Base-by-base conservation (phyloP, 75 land plant genomes). In the Cryptomeria japonica region DNA sequence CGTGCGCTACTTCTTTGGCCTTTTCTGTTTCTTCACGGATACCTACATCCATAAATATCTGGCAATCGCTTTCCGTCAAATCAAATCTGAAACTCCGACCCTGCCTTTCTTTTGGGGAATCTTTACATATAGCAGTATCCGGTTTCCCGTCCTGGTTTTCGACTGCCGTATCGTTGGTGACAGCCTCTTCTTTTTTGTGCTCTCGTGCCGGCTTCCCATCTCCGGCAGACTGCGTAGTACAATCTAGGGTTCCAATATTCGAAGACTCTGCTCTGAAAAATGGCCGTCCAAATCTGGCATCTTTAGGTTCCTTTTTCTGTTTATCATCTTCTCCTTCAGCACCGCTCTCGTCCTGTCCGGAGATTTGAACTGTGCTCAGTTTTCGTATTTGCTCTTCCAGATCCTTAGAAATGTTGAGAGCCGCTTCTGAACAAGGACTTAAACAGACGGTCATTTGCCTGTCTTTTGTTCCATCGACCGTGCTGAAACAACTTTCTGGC, bases 281-380 rank as follows among this genome's bases (percentile, higher is more conserved):
- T 34, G 37, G 14, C 37, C 12, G 38, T 13, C 25, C 42, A 5
- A 73, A 73, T 73, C 77, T 13, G 34, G 12, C 77, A 1, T 73
- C 37, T 34, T 31, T 12, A 12, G 11, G 12, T 31, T 34, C 15
- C 16, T 0, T 25, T 73, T 15, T 25, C 37, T 34, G 32, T 32
- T 32, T 34, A 9, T 1, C 0, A 11, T 73, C 77, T 32, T 73
- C 77, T 0, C 3, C 34, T 32, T 73, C 4, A 73, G 2, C 37
- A 73, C 13, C 28, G 34, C 34, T 34, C 14, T 73, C 77, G 3
- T 73, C 77, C 15, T 73, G 36, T 11, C 49, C 32, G 1, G 51
- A 25, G n/a, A 82, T 82, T 82, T 82, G 84, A n/a, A 46, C 49
- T 28, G 46, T 42, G 14, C 84, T 42, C 46, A 80, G 34, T 80